Base-by-base conservation (phyloP, 2,329 filamentous ascomycete genomes). In the Beauveria caledonica region DNA sequence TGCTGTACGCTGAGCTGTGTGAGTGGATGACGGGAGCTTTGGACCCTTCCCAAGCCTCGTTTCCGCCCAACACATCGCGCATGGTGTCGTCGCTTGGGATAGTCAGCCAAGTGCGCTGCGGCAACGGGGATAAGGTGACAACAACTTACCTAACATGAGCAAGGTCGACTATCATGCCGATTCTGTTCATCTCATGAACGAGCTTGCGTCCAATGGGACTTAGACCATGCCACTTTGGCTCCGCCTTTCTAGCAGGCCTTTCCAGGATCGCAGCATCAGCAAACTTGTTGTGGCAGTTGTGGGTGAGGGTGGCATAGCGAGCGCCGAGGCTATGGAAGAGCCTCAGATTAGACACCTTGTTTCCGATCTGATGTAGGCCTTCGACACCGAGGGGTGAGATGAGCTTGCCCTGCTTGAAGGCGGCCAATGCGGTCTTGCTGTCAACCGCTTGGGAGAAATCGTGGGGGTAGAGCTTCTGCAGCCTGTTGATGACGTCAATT, bases 101-200 rank as follows among this genome's bases (percentile, higher is more conserved):
- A 3, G n/a, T 50, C n/a, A 29, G 57, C 5, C 11, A 8, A 8
- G 1, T 17, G 5, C 17, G 17, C 17, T 8, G 21, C 13, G 13
- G 21, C 25, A 33, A 23, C 7, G 25, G 19, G 23, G 11, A 11
- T n/a, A 11, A 19, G 23, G 25, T 9, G 17, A 19, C 4, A 33
- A 25, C 2, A 17, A 59, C 65, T 58, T 60, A 74, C 74, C 74
- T 84, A 5, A 78, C 78, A 72, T 97, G 93, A 7, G 89, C 82
- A 40, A 97, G 79, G 70, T 97, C 93, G 45, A 97, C 89, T n/a
- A 97, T 85, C 86, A 97, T 92, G 27, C 93, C 93, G 2, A 97
- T 78, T 3, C 93, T 84, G 71, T 97, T 97, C 92, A 97, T 97
- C 77, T 97, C 93, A 40, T 79, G 78, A 49, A 97, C 78, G 0